phyloP scores from a whole-genome alignment of 2,329 filamentous ascomycete genomes.

The Aspergillaceae sp. region DNA sequence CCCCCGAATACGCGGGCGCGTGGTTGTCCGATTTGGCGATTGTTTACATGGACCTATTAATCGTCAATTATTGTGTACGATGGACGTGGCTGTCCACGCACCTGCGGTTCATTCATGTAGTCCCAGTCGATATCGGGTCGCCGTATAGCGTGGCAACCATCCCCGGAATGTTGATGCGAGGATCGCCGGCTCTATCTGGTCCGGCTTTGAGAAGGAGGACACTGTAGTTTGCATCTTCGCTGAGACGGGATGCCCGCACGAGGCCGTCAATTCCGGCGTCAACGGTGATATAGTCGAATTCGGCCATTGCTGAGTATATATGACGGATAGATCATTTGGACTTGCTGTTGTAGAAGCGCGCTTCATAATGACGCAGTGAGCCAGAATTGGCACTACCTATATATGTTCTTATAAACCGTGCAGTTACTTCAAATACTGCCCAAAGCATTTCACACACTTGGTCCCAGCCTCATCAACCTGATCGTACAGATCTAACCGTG shows the following conservation, averaged over 20 bases:
- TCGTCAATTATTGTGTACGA: background rate
- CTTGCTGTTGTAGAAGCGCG: too few relatives aligned
- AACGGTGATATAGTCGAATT: constrained; percentile 22
- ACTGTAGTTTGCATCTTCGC: constrained; percentile 15
- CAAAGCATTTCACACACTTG: constrained; percentile 11
- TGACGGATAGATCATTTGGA: too few relatives aligned
- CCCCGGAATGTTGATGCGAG: constrained; percentile 15
- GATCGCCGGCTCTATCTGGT: constrained; percentile 14
- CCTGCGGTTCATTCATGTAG: constrained; percentile 18
- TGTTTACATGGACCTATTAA: constrained; percentile 24
- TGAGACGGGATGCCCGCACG: constrained; percentile 23
- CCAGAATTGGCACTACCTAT: too few relatives aligned
- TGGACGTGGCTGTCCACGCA: background rate
- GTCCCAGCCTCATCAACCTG: constrained; percentile 11
- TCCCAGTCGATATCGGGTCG: constrained; percentile 19
- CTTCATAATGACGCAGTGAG: too few relatives aligned
- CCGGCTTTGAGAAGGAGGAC: constrained; percentile 25
- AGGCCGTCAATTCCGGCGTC: constrained; percentile 26
- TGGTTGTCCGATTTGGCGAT: constrained; percentile 35
- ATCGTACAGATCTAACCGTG: constrained; percentile 15
- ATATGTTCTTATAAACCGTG: too few relatives aligned
- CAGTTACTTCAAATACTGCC: constrained; percentile 1
- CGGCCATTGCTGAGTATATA: background rate
- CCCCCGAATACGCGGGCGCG: constrained; percentile 45
- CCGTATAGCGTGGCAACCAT: constrained; percentile 11